A percentile compares a stretch with the other conserved stretches of the same genome.
Conservation (phyloP, 2,329 filamentous ascomycete genomes). For the Dactylella cylindrospora region DNA sequence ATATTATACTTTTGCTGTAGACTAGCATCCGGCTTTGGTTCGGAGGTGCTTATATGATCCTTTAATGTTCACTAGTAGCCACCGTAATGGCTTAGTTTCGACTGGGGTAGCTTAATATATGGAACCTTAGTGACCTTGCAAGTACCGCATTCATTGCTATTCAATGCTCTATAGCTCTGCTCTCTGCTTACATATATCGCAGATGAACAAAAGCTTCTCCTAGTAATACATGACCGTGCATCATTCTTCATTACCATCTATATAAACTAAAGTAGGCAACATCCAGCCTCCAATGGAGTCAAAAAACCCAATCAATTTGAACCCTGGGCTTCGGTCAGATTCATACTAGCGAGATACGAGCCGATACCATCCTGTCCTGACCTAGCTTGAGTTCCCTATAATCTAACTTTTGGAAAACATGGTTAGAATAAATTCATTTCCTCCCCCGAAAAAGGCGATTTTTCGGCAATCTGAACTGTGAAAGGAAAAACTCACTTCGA, state of each 20-base stretch:
- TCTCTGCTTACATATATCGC: not conserved
- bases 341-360: not conserved
- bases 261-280: not conserved
- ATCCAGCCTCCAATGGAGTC: not conserved
- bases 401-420: conserved; percentile 32
- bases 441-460: too few species aligned
- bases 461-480: too few species aligned
- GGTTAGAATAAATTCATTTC: conserved; percentile 20
- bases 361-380: not conserved
- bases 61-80: too few species aligned
- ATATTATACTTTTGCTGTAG: conserved; percentile 1
- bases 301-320: not conserved
- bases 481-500: conserved; percentile 48
- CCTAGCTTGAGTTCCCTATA: conserved; percentile 35
- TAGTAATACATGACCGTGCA: too few species aligned
- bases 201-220: not conserved
- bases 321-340: not conserved
- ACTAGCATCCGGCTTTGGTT: too few species aligned
- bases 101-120: too few species aligned
- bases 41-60: too few species aligned
- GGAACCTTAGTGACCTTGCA: too few species aligned
- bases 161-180: too few species aligned
- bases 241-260: not conserved
- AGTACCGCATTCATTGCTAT: too few species aligned
- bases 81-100: too few species aligned